phyloP scores from a whole-genome alignment of 2,329 filamentous ascomycete species.

The Diaporthe nobilis region DNA sequence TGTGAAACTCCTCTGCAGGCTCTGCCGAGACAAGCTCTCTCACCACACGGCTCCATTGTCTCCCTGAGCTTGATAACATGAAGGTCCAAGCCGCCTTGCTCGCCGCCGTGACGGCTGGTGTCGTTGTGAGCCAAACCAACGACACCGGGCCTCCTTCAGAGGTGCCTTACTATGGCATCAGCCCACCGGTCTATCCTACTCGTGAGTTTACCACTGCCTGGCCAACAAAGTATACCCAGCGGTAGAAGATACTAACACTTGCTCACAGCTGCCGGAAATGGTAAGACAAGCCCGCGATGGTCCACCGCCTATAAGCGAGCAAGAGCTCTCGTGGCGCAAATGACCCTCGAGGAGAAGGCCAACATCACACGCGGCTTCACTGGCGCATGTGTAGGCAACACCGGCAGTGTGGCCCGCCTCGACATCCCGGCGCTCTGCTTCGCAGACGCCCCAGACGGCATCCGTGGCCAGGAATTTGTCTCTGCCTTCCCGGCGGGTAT shows the following conservation, averaged over 20 bases:
- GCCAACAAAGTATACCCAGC: not conserved
- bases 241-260: not conserved
- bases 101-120: slow-evolving; percentile 28
- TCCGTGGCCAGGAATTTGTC: slow-evolving; percentile 52
- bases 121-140: slow-evolving; percentile 34
- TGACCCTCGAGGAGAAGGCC: slow-evolving; percentile 57
- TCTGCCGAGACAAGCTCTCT: not conserved
- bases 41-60: slow-evolving; percentile 21
- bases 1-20: not conserved
- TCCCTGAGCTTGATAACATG: slow-evolving; percentile 33
- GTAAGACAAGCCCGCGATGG: slow-evolving; percentile 51
- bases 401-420: slow-evolving; percentile 52
- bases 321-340: slow-evolving; percentile 52
- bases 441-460: slow-evolving; percentile 56
- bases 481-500: slow-evolving; percentile 75
- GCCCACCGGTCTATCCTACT: slow-evolving; percentile 53
- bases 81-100: slow-evolving; percentile 28
- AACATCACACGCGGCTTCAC: slow-evolving; percentile 55
- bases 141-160: slow-evolving; percentile 45
- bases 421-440: slow-evolving; percentile 59
- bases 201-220: slow-evolving; percentile 43
- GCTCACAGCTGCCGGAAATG: slow-evolving; percentile 47
- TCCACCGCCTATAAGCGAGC: slow-evolving; percentile 53
- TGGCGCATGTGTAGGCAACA: slow-evolving; percentile 52
- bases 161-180: slow-evolving; percentile 52